Conservation (phyloP, 495 filamentous ascomycete species). For the Penicillium goetzii region DNA sequence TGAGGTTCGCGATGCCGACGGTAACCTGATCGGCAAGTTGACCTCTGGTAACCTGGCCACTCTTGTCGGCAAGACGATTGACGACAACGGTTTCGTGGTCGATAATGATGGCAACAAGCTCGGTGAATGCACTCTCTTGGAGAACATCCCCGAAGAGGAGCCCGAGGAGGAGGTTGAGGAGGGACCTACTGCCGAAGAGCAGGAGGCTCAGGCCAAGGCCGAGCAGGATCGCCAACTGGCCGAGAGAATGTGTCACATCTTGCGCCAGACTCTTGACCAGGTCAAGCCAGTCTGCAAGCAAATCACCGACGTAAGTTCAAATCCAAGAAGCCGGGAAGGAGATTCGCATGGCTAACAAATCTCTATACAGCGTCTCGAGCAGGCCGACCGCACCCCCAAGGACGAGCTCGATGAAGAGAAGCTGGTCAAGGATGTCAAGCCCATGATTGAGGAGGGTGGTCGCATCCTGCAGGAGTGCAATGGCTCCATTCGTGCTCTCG, state of each 20-base stretch:
- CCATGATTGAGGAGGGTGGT: constrained; percentile 81
- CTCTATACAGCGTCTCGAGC: constrained; percentile 66
- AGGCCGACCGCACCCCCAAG: constrained; percentile 79
- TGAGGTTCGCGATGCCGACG: constrained; percentile 79
- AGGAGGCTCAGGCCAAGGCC: constrained; percentile 58
- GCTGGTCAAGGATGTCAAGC: constrained; percentile 82
- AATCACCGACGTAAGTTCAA: constrained; percentile 71
- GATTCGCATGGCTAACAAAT: constrained; percentile 27
- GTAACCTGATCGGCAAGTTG: constrained; percentile 78
- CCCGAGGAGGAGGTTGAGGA: constrained; percentile 51
- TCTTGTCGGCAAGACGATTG: constrained; percentile 77
- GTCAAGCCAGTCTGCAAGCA: constrained; percentile 84
- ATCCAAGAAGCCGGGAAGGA: not conserved
- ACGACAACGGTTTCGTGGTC: constrained; percentile 83
- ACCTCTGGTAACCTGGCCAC: constrained; percentile 72
- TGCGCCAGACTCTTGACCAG: constrained; percentile 78
- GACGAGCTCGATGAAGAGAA: constrained; percentile 91
- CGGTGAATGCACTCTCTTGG: constrained; percentile 78
- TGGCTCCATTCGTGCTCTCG: constrained; percentile 85
- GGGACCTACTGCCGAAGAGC: constrained; percentile 49
- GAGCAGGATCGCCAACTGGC: constrained; percentile 77
- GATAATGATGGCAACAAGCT: constrained; percentile 80
- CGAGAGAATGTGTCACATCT: constrained; percentile 71
- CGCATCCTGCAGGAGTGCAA: constrained; percentile 86
- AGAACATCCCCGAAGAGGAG: constrained; percentile 68